phyloP scores from a whole-genome alignment of 2,329 filamentous ascomycete genomes.

The Cladophialophora immunda region DNA sequence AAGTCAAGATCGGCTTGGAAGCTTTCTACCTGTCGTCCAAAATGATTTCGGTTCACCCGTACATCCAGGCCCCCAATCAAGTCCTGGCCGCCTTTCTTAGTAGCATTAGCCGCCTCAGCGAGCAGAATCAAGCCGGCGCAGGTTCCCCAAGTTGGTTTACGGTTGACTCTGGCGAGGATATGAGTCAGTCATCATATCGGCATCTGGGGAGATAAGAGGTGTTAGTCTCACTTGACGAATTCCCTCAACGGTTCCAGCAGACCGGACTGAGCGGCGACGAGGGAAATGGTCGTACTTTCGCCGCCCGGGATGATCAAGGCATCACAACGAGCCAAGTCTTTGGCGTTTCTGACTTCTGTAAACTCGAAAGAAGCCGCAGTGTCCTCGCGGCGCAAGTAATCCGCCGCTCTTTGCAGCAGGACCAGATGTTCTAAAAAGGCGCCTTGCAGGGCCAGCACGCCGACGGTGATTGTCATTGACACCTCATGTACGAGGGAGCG shows the following conservation, averaged over 20 bases:
- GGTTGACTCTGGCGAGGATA: conserved; percentile 64
- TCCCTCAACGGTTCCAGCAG: conserved; percentile 83
- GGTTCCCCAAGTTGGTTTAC: conserved; percentile 92
- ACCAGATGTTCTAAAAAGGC: conserved; percentile 89
- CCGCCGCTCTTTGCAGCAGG: conserved; percentile 74
- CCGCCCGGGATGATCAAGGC: conserved; percentile 91
- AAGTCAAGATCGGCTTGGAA: conserved; percentile 80
- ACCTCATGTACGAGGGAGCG: conserved; percentile 1
- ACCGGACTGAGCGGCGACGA: conserved; percentile 82
- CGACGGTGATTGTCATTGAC: conserved; percentile 59
- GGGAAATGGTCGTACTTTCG: conserved; percentile 91
- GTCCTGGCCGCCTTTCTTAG: conserved; percentile 90
- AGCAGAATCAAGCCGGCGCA: conserved; percentile 94
- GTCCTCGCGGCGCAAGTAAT: conserved; percentile 50
- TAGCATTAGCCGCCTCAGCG: conserved; percentile 84
- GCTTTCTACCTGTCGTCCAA: conserved; percentile 90
- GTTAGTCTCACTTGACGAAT: conserved; percentile 82
- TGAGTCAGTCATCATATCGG: conserved; percentile 30
- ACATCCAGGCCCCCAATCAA: conserved; percentile 92
- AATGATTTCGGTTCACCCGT: conserved; percentile 91
- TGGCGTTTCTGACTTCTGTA: conserved; percentile 79
- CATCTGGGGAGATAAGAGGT: neutral
- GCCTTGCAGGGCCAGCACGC: conserved; percentile 82
- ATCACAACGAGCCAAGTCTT: conserved; percentile 76
- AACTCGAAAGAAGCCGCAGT: conserved; percentile 64